phyloP scores from a whole-genome alignment of 805 yeast species.

The Yarrowia sp. region DNA sequence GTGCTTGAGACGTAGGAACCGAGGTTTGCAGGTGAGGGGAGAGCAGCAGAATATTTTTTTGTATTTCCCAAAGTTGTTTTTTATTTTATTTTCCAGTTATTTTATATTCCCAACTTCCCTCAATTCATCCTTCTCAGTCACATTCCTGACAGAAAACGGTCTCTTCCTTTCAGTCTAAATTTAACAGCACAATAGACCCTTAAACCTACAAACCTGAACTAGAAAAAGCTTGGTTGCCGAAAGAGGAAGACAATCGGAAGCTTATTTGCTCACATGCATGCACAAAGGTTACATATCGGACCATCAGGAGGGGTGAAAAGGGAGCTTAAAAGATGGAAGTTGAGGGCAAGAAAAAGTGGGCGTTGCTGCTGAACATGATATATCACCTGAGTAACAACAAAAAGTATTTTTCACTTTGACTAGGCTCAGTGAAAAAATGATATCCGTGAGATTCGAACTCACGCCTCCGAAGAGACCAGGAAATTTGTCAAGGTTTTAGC shows the following conservation, averaged over 20 bases:
- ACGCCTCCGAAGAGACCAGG: slow-evolving; percentile 40
- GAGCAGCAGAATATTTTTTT: not conserved
- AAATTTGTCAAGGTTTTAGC: slow-evolving; percentile 33
- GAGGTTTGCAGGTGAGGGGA: not conserved
- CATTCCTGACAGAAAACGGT: slow-evolving; percentile 5
- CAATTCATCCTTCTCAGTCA: too few species aligned
- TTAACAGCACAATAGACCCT: slow-evolving; percentile 5
- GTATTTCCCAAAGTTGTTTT: too few species aligned
- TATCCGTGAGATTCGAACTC: slow-evolving; percentile 39
- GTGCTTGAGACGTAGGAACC: not conserved
- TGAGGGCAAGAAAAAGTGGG: not conserved
- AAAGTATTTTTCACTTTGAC: not conserved
- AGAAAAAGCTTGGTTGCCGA: not conserved
- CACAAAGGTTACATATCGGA: not conserved
- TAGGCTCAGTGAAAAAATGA: slow-evolving; percentile 9
- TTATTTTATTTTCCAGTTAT: not conserved
- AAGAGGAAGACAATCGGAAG: not conserved
- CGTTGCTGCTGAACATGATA: too few species aligned
- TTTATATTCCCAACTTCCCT: not conserved
- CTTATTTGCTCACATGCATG: not conserved
- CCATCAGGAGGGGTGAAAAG: too few species aligned
- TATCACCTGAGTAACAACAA: not conserved
- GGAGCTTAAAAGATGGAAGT: too few species aligned
- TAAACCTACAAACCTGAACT: slow-evolving; percentile 20
- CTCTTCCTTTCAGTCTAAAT: not conserved